Percentiles rank a stretch among this genome's conserved stretches.
Evolutionary conservation across 768 basidiomycete species (phyloP).

Genomic region (Dentipellis sp.): DNA sequence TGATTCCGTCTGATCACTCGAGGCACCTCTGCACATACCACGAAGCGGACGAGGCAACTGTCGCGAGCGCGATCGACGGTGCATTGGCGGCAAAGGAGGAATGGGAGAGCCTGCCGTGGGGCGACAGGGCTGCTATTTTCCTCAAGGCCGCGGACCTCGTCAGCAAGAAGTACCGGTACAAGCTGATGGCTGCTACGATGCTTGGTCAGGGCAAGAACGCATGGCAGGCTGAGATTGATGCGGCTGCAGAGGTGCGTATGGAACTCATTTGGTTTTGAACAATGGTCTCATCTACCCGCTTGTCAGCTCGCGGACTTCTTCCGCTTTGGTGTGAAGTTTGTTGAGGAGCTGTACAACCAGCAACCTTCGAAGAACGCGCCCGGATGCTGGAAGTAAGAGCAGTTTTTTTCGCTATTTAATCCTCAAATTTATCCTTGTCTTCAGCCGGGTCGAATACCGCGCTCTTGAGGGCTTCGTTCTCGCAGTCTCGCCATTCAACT

Average conservation of each 20-base stretch:
- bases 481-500: constrained; percentile 97
- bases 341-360: constrained; percentile 87
- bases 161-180: constrained; percentile 92
- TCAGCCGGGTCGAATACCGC: constrained; percentile 92
- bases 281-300: no score
- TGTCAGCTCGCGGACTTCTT: constrained; percentile 84
- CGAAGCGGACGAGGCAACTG: constrained; percentile 71
- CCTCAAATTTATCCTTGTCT: constrained; percentile 3
- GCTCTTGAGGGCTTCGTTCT: constrained; percentile 98
- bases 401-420: not conserved
- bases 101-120: constrained; percentile 97
- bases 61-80: constrained; percentile 75
- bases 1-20: constrained; percentile 81
- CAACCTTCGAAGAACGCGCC: constrained; percentile 83
- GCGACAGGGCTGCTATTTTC: constrained; percentile 95
- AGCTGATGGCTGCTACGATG: constrained; percentile 93
- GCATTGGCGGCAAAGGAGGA: constrained; percentile 77
- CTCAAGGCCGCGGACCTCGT: constrained; percentile 95
- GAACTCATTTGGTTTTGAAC: not conserved
- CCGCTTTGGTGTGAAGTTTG: constrained; percentile 93
- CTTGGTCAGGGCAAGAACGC: constrained; percentile 98
- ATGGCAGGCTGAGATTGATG: constrained; percentile 99
- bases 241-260: constrained; percentile 81
- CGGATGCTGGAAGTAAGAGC: constrained; percentile 89
- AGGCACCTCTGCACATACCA: constrained; percentile 78